phyloP scores from a whole-genome alignment of 2,329 filamentous ascomycete species.

The Fusarium penzigii region DNA sequence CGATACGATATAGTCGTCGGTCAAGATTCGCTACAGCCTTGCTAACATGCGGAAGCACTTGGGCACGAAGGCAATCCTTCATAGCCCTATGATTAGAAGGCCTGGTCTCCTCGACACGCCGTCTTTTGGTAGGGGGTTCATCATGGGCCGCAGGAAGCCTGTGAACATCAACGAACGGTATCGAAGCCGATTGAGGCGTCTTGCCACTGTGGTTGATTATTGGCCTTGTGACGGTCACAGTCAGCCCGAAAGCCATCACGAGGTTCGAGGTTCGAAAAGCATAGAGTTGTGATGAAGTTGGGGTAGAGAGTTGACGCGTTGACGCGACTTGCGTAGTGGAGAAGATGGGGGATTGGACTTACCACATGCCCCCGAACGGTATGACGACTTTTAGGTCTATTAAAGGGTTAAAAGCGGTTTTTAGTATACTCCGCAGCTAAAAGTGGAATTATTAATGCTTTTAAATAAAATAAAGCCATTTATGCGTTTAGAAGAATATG shows the following conservation, averaged over 20 bases:
- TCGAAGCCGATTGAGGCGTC: constrained; percentile 10
- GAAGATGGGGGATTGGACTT: constrained; percentile 13
- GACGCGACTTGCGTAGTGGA: constrained; percentile 2
- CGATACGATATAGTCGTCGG: constrained; percentile 19
- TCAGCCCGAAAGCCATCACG: constrained; percentile 31
- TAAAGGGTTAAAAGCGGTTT: constrained; percentile 1
- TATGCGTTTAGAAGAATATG: background rate
- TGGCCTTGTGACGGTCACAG: constrained; percentile 25
- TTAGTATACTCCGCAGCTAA: constrained; percentile 1
- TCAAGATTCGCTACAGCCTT: constrained; percentile 27
- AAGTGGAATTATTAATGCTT: background rate
- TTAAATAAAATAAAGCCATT: constrained; percentile 1
- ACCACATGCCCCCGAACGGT: constrained; percentile 21
- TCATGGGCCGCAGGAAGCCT: constrained; percentile 10
- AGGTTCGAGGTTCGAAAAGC: constrained; percentile 2
- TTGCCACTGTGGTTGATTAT: constrained; percentile 33
- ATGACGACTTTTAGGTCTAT: constrained; percentile 9
- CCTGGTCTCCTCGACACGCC: constrained; percentile 10
- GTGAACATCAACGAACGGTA: constrained; percentile 5
- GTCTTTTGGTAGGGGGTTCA: constrained; percentile 34
- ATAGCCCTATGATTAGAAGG: constrained; percentile 3
- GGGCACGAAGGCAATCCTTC: constrained; percentile 28
- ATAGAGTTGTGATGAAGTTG: background rate
- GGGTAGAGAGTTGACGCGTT: constrained; percentile 3
- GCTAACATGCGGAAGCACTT: constrained; percentile 37